Conservation (phyloP, 495 filamentous ascomycete genomes). For the Podospora bellae-mahoneyi region DNA sequence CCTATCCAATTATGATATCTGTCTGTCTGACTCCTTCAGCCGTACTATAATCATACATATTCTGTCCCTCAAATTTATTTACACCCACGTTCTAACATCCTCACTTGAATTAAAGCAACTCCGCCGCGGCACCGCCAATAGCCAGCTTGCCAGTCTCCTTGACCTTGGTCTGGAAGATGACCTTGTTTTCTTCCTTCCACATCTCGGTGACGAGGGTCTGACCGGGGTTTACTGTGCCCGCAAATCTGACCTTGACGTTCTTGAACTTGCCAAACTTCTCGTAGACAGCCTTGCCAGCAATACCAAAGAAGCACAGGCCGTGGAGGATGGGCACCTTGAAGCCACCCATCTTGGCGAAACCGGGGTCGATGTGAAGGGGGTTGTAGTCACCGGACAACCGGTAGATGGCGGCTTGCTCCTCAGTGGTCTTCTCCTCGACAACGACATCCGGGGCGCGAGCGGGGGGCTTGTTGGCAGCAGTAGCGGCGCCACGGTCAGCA, state of each 20-base stretch:
- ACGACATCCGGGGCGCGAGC: constrained; percentile 73
- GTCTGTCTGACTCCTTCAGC: neutral
- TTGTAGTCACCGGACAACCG: constrained; percentile 85
- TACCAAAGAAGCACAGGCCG: constrained; percentile 92
- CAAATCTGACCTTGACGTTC: constrained; percentile 96
- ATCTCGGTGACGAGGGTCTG: constrained; percentile 95
- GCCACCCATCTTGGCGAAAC: constrained; percentile 90
- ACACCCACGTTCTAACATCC: neutral
- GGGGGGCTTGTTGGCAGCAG: constrained; percentile 73
- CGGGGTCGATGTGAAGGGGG: constrained; percentile 92
- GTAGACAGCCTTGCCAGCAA: constrained; percentile 86
- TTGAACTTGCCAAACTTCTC: constrained; percentile 77
- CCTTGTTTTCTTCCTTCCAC: constrained; percentile 90
- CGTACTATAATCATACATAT: neutral
- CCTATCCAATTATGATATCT: neutral
- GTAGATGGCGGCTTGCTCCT: constrained; percentile 95
- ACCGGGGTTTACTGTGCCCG: constrained; percentile 85
- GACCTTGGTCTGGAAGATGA: constrained; percentile 90
- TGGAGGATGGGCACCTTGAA: constrained; percentile 95
- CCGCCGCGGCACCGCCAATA: constrained; percentile 82
- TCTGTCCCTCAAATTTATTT: neutral
- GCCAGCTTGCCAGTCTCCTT: constrained; percentile 95
- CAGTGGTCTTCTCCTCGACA: constrained; percentile 83
- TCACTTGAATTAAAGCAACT: constrained; percentile 49
- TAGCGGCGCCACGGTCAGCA: constrained; percentile 71